Percentiles rank a stretch among this genome's conserved stretches.
Evolutionary conservation across 1,284 basidiomycete genomes (phyloP).

Genomic region (Phellopilus nigrolimitatus): DNA sequence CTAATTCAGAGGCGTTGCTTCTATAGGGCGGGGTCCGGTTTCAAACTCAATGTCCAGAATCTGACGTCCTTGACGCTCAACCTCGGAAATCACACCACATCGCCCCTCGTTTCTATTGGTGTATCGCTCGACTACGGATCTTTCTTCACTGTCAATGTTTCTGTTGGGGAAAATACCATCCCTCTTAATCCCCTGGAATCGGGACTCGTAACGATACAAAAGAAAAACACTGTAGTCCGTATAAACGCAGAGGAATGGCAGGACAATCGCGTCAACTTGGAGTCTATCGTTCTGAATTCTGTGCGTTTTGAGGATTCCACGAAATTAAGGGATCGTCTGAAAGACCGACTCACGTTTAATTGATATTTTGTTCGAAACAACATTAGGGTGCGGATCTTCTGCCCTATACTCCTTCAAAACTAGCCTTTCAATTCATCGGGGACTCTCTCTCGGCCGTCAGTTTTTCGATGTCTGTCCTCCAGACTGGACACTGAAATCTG

Average conservation of each 20-base stretch:
- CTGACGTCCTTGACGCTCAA: conserved; percentile 42
- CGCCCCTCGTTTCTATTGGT: conserved; percentile 41
- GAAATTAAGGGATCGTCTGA: too few species aligned
- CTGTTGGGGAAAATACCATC: conserved; percentile 42
- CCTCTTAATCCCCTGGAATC: conserved; percentile 29
- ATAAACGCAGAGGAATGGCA: conserved; percentile 55
- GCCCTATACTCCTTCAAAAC: conserved; percentile 42
- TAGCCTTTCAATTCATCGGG: conserved; percentile 53
- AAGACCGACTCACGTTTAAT: too few species aligned
- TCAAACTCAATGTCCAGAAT: conserved; percentile 46
- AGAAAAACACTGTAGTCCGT: conserved; percentile 34
- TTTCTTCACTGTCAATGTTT: conserved; percentile 45
- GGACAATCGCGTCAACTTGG: conserved; percentile 51
- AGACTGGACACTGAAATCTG: not conserved
- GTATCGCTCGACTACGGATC: conserved; percentile 46
- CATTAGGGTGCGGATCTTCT: conserved; percentile 41
- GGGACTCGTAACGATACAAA: not conserved
- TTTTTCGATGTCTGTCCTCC: not conserved
- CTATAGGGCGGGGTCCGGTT: conserved; percentile 48
- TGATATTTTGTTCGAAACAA: not conserved
- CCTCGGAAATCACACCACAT: conserved; percentile 46
- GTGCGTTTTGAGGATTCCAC: conserved; percentile 28
- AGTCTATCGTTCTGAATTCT: conserved; percentile 41
- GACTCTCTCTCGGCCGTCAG: conserved; percentile 53
- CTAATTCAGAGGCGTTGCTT: not conserved